These are phyloP conservation scores for Zymoseptoria crescenta DNA, from an alignment of 2,329 filamentous ascomycete genomes.

Conservation along the genomic window DNA sequence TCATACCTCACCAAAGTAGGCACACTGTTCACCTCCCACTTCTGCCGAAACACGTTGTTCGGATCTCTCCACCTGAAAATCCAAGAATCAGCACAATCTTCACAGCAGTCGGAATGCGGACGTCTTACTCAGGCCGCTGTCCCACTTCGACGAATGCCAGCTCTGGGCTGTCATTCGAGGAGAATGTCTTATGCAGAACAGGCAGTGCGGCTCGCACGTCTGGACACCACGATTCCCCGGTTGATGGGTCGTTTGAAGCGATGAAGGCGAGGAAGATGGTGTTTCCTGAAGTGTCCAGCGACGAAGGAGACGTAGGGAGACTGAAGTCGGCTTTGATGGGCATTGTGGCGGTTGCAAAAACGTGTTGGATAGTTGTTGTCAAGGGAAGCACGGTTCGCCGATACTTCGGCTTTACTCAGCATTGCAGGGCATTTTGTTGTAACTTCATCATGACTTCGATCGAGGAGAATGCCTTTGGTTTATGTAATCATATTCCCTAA, in stretches of 20 bases:
- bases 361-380: neutral
- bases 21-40: conserved; percentile 11
- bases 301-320: neutral
- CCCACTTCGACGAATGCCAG: conserved; percentile 16
- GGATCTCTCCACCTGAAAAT: conserved; percentile 13
- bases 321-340: conserved; percentile 5
- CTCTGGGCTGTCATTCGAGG: conserved; percentile 3
- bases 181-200: conserved; percentile 10
- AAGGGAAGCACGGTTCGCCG: neutral
- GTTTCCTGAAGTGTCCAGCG: neutral
- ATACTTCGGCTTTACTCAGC: neutral
- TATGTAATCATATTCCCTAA: too few species aligned
- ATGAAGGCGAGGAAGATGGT: conserved; percentile 16
- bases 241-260: conserved; percentile 13
- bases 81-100: neutral
- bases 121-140: conserved; percentile 12
- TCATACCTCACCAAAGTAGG: conserved; percentile 13
- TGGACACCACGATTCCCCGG: conserved; percentile 15
- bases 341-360: conserved; percentile 5
- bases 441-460: too few species aligned
- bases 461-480: too few species aligned
- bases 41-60: conserved; percentile 5
- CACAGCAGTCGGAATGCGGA: neutral
- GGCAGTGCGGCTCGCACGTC: conserved; percentile 15
- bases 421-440: too few species aligned